Evolutionary conservation across 768 basidiomycete genomes (phyloP), one percentile per base, ranked within the genome.

Genomic region (Leccinum uliginosum): DNA sequence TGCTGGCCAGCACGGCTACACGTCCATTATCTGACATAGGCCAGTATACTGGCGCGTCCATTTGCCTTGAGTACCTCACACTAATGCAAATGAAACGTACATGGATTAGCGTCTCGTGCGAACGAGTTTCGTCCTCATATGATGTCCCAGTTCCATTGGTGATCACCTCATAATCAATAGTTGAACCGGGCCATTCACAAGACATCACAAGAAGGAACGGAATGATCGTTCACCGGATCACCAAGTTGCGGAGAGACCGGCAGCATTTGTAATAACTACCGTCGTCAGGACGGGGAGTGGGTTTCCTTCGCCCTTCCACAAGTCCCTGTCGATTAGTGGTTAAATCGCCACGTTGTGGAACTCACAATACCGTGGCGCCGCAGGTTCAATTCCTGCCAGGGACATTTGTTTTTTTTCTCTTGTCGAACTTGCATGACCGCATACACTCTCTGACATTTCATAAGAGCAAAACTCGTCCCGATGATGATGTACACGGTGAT

Each of bases 271-370:
- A 43, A 19, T 43, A 43, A 4, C n/a, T 19, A 43, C 11, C 40
- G 5, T 19, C 40, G 10, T 27, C 26, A 27, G 24, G 15, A 49
- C 48, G 29, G n/a, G 48, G 17, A n/a, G 27, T 49, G 9, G 6
- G 29, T 49, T 19, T 29, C 40, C 47, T 59, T 61, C 65, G 61
- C 26, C 21, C 59, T 61, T 65, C 63, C 66, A 65, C 27, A 63
- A 62, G 73, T 74, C 73, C 72, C 61, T 73, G 72, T 73, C 73
- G 73, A 73, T 73, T 73, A 74, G 72, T 73, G 72, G 72, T 74
- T 71, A 73, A 74, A 73, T 73, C 72, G 63, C 64, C 73, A 73
- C 71, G 72, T 73, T 74, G 72, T 73, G 72, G 72, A 67, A 34
- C 53, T 60, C 69, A 62, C 71, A 61, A 17, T 19, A 64, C 72